Percentiles rank a stretch among this genome's conserved stretches.
Conservation (phyloP, 176 grass and related monocot species). For the Triticum timopheevii region DNA sequence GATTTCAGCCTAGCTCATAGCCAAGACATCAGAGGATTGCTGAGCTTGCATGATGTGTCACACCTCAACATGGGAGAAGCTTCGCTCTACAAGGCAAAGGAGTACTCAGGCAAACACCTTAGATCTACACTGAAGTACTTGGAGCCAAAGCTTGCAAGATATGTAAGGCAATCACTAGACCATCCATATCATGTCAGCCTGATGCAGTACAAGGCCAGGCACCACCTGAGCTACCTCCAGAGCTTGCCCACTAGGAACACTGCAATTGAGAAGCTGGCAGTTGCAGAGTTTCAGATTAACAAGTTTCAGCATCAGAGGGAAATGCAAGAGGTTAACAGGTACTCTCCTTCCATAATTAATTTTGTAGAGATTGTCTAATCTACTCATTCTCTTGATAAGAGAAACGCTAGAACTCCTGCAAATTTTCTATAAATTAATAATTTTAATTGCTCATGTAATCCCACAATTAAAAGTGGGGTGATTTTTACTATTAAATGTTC, state of each 20-base stretch:
- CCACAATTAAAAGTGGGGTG: background rate
- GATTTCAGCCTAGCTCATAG: conserved; percentile 33
- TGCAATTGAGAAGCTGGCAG: conserved; percentile 39
- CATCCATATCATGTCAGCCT: conserved; percentile 62
- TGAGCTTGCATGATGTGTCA: conserved; percentile 60
- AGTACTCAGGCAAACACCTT: conserved; percentile 49
- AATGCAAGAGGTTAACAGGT: conserved; percentile 43
- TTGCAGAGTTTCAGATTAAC: conserved; percentile 45
- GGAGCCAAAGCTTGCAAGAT: conserved; percentile 24
- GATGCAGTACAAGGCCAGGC: conserved; percentile 50
- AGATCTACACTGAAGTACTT: conserved; percentile 5
- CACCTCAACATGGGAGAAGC: conserved; percentile 48
- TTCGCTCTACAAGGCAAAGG: conserved; percentile 47
- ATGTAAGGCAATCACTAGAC: conserved; percentile 47
- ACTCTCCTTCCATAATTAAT: background rate
- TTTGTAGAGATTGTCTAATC: background rate
- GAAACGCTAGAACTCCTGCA: background rate
- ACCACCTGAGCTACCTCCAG: conserved; percentile 41
- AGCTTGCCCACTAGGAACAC: background rate
- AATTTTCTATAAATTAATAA: no score
- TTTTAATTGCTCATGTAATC: no score
- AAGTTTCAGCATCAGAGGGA: conserved; percentile 56
- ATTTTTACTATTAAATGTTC: background rate
- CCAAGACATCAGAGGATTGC: conserved; percentile 39
- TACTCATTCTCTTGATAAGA: background rate